Base-by-base conservation (phyloP, 2,329 filamentous ascomycete species). In the Fusarium chaquense region DNA sequence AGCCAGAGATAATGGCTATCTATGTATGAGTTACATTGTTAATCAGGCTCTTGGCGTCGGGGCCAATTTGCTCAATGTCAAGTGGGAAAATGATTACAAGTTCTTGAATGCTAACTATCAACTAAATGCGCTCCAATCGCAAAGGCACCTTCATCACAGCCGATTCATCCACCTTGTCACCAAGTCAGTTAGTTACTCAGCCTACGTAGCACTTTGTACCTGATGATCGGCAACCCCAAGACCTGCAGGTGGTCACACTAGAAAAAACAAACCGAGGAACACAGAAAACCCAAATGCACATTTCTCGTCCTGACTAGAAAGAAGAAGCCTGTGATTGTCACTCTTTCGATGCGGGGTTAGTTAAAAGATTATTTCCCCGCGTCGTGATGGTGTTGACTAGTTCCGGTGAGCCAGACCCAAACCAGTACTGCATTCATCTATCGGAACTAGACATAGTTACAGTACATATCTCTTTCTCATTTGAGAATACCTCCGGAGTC, bases 261-360 rank as follows among this genome's bases (percentile, higher is more conserved):
- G 44, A 32, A 40, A 55, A 56, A 51, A 38, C 24, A 35, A 62
- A 62, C 71, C 71, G 71, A 73, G 71, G 71, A 54, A 72, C 58
- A 62, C 60, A 45, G 22, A 20, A n/a, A 53, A 36, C 20, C 32
- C 40, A 18, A 12, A 12, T 38, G 24, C 51, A 4, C 22, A 9
- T 12, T 36, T 55, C 43, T 49, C 26, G 49, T 59, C 35, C 36
- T 55, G 46, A 49, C 47, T 53, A 43, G 43, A 30, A 30, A 30
- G 28, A 30, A 30, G 28, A 70, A 69, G 71, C 71, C 59, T 67
- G 67, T 73, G 67, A 71, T 69, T 65, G 41, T 57, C 60, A 36
- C 20, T 40, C 44, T 16, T 33, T 30, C 47, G 60, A 55, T 51
- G 67, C 62, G 59, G 67, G 49, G 68, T 58, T 30, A 30, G 28